phyloP scores from a whole-genome alignment of 306 rosid species.

The Cicer judaicum region DNA sequence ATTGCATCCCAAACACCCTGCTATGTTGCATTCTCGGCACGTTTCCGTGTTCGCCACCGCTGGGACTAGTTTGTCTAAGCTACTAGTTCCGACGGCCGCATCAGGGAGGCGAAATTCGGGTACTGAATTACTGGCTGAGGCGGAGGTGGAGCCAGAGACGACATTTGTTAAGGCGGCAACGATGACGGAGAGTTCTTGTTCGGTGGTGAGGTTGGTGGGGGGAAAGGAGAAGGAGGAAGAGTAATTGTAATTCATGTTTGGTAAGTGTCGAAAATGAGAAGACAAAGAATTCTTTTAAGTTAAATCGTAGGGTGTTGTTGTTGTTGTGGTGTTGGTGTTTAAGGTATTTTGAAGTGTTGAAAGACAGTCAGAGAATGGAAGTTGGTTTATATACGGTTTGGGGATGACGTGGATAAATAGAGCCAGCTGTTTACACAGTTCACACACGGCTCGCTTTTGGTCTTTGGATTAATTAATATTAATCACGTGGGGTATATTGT shows the following conservation, averaged over 20 bases:
- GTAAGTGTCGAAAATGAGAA: too few relatives aligned
- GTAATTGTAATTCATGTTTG: constrained; percentile 42
- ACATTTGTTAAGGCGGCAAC: constrained; percentile 80
- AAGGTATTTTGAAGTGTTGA: background rate
- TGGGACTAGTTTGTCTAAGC: background rate
- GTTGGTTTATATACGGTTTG: constrained; percentile 49
- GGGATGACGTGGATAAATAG: constrained; percentile 49
- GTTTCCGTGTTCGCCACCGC: constrained; percentile 45
- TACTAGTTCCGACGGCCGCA: background rate
- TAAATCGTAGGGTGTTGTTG: background rate
- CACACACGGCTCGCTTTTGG: constrained; percentile 48
- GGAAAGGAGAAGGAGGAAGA: constrained; percentile 31
- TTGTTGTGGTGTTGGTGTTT: background rate
- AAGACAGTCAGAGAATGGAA: background rate
- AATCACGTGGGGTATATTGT: background rate
- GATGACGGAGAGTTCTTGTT: constrained; percentile 73
- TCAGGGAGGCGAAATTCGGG: background rate
- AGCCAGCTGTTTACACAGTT: constrained; percentile 54
- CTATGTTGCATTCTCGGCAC: constrained; percentile 59
- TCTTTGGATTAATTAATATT: background rate
- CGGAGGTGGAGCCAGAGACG: constrained; percentile 61
- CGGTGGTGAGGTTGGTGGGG: constrained; percentile 50
- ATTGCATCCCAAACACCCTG: constrained; percentile 70
- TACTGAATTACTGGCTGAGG: background rate
- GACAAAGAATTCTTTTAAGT: too few relatives aligned